A percentile compares a stretch with the other conserved stretches of the same genome.
phyloP scores from a whole-genome alignment of 1,284 basidiomycete genomes.

The Tremellales sp. region DNA sequence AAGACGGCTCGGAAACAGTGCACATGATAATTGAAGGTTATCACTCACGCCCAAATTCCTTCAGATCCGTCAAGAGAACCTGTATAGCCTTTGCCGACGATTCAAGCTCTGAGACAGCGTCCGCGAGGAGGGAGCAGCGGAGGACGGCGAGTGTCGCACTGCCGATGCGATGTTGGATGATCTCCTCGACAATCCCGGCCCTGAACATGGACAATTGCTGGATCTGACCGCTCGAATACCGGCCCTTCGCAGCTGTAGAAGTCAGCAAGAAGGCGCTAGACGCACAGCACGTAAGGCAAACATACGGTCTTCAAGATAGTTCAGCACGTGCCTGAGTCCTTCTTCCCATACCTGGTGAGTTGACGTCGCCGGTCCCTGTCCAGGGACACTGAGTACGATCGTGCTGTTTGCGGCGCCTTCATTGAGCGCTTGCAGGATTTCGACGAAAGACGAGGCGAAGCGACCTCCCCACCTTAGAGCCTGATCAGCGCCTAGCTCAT shows the following conservation, averaged over 20 bases:
- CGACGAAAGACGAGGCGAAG: slow-evolving; percentile 6
- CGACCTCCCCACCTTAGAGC: not conserved
- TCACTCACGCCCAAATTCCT: slow-evolving; percentile 14
- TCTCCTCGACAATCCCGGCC: not conserved
- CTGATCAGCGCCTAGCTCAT: no score
- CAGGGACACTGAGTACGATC: slow-evolving; percentile 15
- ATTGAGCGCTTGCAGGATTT: slow-evolving; percentile 9
- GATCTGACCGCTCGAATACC: no score
- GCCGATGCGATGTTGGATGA: slow-evolving; percentile 2
- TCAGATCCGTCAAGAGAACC: slow-evolving; percentile 9
- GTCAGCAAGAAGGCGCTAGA: not conserved
- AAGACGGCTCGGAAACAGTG: no score
- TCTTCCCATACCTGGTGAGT: not conserved
- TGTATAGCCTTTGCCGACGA: not conserved
- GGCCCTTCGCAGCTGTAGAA: not conserved
- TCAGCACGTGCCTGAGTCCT: not conserved
- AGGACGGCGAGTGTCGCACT: slow-evolving; percentile 8
- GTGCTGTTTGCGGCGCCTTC: not conserved
- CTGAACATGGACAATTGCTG: no score
- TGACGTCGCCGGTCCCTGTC: no score
- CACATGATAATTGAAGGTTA: not conserved
- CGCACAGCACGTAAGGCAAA: not conserved
- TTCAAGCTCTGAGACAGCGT: not conserved
- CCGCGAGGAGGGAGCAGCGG: not conserved
- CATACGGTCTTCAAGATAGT: not conserved